phyloP scores from a whole-genome alignment of 352 stramenopile genomes.

The Phytophthora chlamydospora region DNA sequence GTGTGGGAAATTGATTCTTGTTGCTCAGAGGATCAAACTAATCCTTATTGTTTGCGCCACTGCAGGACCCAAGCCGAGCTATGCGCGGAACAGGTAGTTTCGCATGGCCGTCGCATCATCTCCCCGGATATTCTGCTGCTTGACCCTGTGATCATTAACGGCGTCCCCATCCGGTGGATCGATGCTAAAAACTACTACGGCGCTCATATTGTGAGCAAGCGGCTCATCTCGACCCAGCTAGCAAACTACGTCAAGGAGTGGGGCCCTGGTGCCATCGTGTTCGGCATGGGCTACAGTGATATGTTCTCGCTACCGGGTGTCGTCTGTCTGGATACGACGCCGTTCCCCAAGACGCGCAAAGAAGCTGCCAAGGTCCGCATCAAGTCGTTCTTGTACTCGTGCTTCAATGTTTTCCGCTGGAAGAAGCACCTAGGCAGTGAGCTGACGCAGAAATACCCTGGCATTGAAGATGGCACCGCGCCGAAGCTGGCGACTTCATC shows the following conservation, averaged over 20 bases:
- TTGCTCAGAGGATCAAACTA: background rate
- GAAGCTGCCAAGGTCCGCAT: constrained; percentile 74
- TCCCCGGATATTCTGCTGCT: constrained; percentile 83
- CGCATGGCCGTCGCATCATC: constrained; percentile 76
- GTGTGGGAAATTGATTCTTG: background rate
- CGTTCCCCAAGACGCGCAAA: constrained; percentile 78
- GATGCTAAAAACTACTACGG: constrained; percentile 91
- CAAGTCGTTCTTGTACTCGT: constrained; percentile 79
- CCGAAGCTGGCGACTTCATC: constrained; percentile 10
- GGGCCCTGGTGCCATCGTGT: constrained; percentile 84
- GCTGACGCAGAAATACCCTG: constrained; percentile 74
- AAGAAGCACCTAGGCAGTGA: constrained; percentile 82
- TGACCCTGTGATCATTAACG: constrained; percentile 85
- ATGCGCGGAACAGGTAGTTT: constrained; percentile 62
- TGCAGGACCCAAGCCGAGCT: constrained; percentile 74
- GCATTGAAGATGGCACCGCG: constrained; percentile 10
- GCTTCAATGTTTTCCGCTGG: constrained; percentile 73
- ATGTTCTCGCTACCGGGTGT: constrained; percentile 86
- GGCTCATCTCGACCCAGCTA: constrained; percentile 81
- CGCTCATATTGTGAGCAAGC: constrained; percentile 89
- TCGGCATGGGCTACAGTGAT: constrained; percentile 88
- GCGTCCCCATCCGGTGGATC: constrained; percentile 86
- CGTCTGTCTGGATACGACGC: constrained; percentile 83
- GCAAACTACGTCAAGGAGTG: constrained; percentile 88
- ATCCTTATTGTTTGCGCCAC: constrained; percentile 3